These are phyloP conservation scores for Phaffomyces thermotolerans DNA, from an alignment of 805 yeast genomes.

Conservation along the genomic window DNA sequence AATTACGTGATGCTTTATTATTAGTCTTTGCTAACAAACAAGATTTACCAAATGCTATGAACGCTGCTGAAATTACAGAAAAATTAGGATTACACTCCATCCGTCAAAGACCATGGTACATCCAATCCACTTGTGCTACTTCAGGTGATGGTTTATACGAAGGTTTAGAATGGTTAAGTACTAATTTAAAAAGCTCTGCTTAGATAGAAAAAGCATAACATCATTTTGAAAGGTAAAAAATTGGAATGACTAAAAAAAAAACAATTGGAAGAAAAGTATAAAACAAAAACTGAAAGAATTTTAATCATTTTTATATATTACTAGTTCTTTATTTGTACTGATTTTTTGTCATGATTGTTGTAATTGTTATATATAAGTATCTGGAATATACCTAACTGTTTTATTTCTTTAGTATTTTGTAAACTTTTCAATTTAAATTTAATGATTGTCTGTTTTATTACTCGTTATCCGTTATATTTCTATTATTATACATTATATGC, in stretches of 20 bases:
- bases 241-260: not conserved
- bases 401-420: no score
- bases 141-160: slow-evolving; percentile 98
- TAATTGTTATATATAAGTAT: slow-evolving; percentile 1
- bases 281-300: not conserved
- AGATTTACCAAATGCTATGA: slow-evolving; percentile 98
- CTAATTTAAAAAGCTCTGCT: slow-evolving; percentile 72
- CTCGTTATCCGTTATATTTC: no score
- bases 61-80: slow-evolving; percentile 97
- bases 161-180: slow-evolving; percentile 95
- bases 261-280: not conserved
- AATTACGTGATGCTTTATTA: slow-evolving; percentile 91
- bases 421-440: no score
- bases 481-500: no score
- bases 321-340: slow-evolving; percentile 1
- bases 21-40: slow-evolving; percentile 97
- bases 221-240: not conserved
- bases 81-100: slow-evolving; percentile 93
- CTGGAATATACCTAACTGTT: not conserved
- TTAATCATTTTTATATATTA: not conserved
- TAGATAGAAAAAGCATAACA: slow-evolving; percentile 14
- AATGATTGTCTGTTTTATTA: no score
- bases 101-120: slow-evolving; percentile 99
- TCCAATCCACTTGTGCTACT: slow-evolving; percentile 98
- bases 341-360: not conserved